Percentiles rank a stretch among this genome's conserved stretches.
These are phyloP conservation scores for Berberis thunbergii DNA, from an alignment of 164 flowering plant species.

Conservation along the genomic window DNA sequence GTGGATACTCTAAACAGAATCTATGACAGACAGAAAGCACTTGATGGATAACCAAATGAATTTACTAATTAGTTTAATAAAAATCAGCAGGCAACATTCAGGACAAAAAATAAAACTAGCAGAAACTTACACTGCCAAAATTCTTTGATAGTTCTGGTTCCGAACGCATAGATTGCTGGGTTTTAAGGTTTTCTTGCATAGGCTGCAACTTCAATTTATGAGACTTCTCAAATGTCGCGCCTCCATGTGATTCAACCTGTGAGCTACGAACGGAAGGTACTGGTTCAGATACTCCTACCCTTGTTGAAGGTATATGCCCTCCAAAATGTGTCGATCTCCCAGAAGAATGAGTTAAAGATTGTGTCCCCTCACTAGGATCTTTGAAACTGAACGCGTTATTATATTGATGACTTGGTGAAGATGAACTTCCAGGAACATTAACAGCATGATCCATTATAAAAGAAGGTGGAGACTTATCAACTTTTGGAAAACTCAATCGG, in stretches of 20 bases:
- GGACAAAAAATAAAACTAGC: not conserved
- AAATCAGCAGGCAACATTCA: not conserved
- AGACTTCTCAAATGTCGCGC: constrained; percentile 19
- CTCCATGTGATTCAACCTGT: constrained; percentile 21
- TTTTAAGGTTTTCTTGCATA: constrained; percentile 18
- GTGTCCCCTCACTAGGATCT: constrained; percentile 12
- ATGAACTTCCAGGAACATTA: constrained; percentile 14
- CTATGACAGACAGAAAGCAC: too few relatives aligned
- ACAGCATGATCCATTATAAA: constrained; percentile 3
- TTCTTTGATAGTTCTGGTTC: constrained; percentile 50
- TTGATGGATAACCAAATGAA: too few relatives aligned
- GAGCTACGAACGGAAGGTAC: constrained; percentile 28
- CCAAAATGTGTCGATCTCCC: constrained; percentile 15
- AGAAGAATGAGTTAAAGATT: constrained; percentile 17
- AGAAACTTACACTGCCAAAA: constrained; percentile 46
- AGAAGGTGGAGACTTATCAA: constrained; percentile 9
- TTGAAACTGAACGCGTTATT: constrained; percentile 13
- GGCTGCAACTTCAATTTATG: constrained; percentile 14
- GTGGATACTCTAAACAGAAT: too few relatives aligned
- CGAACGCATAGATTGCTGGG: constrained; percentile 13
- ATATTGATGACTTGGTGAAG: constrained; percentile 6
- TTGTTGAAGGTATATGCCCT: constrained; percentile 21
- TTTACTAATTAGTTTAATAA: not conserved
- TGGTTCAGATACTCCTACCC: constrained; percentile 24
- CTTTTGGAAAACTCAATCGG: constrained; percentile 15